Base-by-base conservation (phyloP, 306 rosid species). In the Lithocarpus polystachyus region DNA sequence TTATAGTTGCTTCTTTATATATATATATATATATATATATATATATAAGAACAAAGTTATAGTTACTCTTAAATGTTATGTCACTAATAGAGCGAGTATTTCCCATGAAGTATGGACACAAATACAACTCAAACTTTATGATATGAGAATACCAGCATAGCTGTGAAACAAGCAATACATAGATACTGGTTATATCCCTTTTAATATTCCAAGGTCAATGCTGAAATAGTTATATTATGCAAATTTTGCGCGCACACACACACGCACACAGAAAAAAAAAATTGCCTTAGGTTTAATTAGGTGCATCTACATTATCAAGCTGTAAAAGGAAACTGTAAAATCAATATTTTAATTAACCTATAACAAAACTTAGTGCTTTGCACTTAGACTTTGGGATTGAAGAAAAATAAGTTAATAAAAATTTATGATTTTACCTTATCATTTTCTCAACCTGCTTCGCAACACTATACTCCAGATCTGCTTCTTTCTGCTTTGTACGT, bases 401-500 rank as follows among this genome's bases (percentile, higher is more conserved):
- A 54, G 72, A 74, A 19, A 80, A 82, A 62, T 51, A 40, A 74
- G 55, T 75, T 71, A 72, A 78, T 71, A 62, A 72, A 52, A 72
- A 70, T 54, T 69, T 86, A 17, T 7, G 35, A 61, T 64, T 48
- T 40, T 87, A 95, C 98, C 98, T 91, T 81, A 95, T 90, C 99
- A 95, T 95, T 90, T 90, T 95, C 91, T 95, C 98, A 80, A 95
- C 99, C 90, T 95, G 99, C 88, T 95, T 95, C 54, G 97, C 98
- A 75, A 95, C 92, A 84, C 94, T 95, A 83, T 95, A 95, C 84
- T 95, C 99, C 87, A 95, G 83, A 91, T 91, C 99, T 0, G 97
- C 97, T 86, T 95, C 99, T 78, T 95, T 95, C 87, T 93, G 98
- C 89, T 93, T 95, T 19, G 98, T 82, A 65, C 99, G 98, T 67